Conservation (phyloP, 2,329 filamentous ascomycete species). For the Fusarium papillatum region DNA sequence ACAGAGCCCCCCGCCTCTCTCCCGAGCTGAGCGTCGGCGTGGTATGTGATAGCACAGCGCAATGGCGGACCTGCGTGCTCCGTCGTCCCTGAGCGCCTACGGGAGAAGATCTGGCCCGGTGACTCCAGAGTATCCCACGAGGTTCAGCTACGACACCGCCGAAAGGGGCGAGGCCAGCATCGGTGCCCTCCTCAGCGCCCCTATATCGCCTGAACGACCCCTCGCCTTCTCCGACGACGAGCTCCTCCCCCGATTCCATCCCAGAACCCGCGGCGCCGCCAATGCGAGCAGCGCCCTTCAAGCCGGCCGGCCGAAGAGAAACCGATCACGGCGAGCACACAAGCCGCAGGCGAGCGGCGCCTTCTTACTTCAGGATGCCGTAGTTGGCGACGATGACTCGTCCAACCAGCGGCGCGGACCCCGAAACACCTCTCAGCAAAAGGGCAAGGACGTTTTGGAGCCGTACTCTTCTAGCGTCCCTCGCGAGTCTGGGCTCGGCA, state of each 20-base stretch:
- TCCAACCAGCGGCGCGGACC: conserved; percentile 46
- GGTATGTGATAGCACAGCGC: conserved; percentile 41
- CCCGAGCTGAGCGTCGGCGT: conserved; percentile 30
- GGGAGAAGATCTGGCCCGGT: conserved; percentile 43
- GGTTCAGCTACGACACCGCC: conserved; percentile 43
- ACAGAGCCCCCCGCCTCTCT: conserved; percentile 29
- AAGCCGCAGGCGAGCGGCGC: conserved; percentile 62
- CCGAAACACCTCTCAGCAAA: conserved; percentile 40
- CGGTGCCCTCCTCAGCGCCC: conserved; percentile 39
- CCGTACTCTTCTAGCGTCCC: conserved; percentile 24
- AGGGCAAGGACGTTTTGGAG: conserved; percentile 35
- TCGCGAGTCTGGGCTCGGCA: conserved; percentile 38
- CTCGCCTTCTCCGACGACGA: conserved; percentile 46
- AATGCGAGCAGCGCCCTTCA: conserved; percentile 31
- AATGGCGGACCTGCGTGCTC: conserved; percentile 43
- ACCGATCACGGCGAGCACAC: conserved; percentile 47
- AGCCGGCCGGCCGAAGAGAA: conserved; percentile 42
- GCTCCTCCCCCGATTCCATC: conserved; percentile 40
- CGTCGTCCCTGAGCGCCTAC: conserved; percentile 39
- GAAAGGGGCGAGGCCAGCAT: conserved; percentile 43
- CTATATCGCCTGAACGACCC: conserved; percentile 41
- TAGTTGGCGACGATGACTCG: conserved; percentile 50
- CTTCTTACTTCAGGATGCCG: conserved; percentile 64
- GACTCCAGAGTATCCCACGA: conserved; percentile 42
- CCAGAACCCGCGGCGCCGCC: conserved; percentile 31